Base-by-base conservation (phyloP, 176 grass and related monocot genomes). In the Carex kokanica region DNA sequence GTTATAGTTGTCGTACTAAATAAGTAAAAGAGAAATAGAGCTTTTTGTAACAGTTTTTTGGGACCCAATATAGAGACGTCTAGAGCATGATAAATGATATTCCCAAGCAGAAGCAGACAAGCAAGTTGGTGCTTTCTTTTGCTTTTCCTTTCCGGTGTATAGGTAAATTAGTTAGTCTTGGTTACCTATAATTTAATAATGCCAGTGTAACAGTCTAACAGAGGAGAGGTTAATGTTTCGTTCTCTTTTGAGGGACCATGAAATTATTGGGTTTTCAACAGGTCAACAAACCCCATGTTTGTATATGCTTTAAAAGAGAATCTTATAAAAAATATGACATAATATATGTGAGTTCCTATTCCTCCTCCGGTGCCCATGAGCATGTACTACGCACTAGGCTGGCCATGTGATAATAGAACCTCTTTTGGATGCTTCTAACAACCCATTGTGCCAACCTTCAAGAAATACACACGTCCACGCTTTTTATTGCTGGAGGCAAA, bases 241-340 rank as follows among this genome's bases (percentile, higher is more conserved):
- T 82, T 82, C n/a, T 82, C 80, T 52, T 0, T 31, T 53, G 13
- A 62, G 62, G 58, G 80, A 17, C 60, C 80, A 82, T 64, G 0
- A 52, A 66, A 82, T 82, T 49, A 82, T 82, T 82, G 60, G 60
- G 1, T 66, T 49, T 43, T 82, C 17, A 80, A 62, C 29, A 60
- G 58, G 58, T 58, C 40, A 82, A 64, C 80, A 79, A 79, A 61
- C 59, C 80, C 58, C 80, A 52, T 82, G 80, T 82, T 25, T 82
- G 79, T 31, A 82, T 82, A 66, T 82, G 79, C 79, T 47, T 64
- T 52, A 12, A 16, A 62, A 66, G 79, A 82, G 79, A 82, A 66
- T 82, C 60, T 66, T 45, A 64, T 11, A 59, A 16, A 24, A 68
- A 40, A 41, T 69, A 7, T 24, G 20, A 25, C 3, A 23, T 24